phyloP scores from a whole-genome alignment of 495 filamentous ascomycete species.

The Emericellopsis terricola region DNA sequence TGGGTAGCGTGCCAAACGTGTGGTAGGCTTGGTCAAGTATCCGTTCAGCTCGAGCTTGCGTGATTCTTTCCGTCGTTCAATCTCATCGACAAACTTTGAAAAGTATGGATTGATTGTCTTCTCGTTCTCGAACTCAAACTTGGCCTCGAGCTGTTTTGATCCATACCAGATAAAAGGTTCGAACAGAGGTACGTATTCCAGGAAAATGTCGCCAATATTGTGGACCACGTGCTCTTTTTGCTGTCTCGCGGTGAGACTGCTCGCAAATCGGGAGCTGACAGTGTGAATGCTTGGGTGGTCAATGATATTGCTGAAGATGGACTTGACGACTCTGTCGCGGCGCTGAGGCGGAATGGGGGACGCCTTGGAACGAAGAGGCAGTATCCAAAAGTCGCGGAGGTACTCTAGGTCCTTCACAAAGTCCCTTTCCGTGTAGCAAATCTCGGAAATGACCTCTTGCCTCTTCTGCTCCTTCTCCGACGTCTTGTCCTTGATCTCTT shows the following conservation, averaged over 20 bases:
- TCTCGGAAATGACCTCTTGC: conserved; percentile 93
- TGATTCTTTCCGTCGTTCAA: conserved; percentile 88
- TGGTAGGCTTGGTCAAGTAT: conserved; percentile 96
- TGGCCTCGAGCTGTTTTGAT: conserved; percentile 87
- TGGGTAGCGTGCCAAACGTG: conserved; percentile 86
- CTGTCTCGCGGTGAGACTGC: conserved; percentile 74
- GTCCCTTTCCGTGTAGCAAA: conserved; percentile 97
- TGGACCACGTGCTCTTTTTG: conserved; percentile 75
- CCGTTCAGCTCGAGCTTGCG: conserved; percentile 95
- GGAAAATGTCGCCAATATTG: conserved; percentile 86
- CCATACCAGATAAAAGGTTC: conserved; percentile 96
- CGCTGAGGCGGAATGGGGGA: conserved; percentile 83
- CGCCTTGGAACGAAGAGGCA: conserved; percentile 55
- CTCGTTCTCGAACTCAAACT: conserved; percentile 97
- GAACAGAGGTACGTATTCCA: conserved; percentile 80
- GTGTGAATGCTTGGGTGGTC: conserved; percentile 61
- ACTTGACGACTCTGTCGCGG: conserved; percentile 78
- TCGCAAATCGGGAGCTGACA: conserved; percentile 76
- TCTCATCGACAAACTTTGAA: conserved; percentile 87
- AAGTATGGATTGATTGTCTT: conserved; percentile 73
- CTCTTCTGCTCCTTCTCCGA: conserved; percentile 88
- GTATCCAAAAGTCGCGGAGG: conserved; percentile 96
- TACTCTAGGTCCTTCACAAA: conserved; percentile 99
- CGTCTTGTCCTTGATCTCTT: conserved; percentile 81
- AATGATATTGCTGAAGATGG: conserved; percentile 89